Conservation (phyloP, 139 green algal genomes). For the Chlamydomonas sp. region DNA sequence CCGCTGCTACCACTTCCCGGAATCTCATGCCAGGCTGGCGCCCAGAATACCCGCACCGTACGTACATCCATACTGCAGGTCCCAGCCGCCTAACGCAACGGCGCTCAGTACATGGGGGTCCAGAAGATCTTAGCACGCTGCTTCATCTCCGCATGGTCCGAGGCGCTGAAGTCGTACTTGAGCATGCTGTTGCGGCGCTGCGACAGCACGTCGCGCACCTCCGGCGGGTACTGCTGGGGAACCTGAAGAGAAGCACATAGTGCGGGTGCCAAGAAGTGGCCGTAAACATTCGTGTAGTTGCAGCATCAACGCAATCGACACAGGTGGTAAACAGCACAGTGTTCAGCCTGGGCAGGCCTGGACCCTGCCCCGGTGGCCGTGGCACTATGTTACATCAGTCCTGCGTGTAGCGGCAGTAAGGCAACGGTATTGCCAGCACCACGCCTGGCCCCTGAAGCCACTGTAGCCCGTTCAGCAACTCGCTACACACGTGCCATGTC, state of each 20-base stretch:
- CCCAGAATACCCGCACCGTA: no score
- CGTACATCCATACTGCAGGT: neutral
- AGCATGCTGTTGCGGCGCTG: conserved; percentile 45
- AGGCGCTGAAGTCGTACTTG: conserved; percentile 50
- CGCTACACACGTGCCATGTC: no score
- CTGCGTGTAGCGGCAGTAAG: no score
- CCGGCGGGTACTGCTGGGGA: conserved; percentile 59
- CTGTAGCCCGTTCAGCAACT: no score
- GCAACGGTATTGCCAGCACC: no score
- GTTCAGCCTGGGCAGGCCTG: no score
- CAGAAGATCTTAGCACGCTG: conserved; percentile 50
- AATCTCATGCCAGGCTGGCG: no score
- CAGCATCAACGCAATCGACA: neutral
- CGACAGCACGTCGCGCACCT: conserved; percentile 50
- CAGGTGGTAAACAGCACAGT: no score
- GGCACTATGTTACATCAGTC: no score
- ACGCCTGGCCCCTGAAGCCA: no score
- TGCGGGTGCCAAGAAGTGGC: neutral
- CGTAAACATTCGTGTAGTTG: neutral
- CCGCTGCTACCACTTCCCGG: neutral
- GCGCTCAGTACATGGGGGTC: conserved; percentile 36
- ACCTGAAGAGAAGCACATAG: conserved; percentile 34
- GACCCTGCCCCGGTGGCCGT: no score
- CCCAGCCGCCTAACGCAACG: neutral
- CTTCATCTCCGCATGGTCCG: conserved; percentile 51